Evolutionary conservation across 106 monocot species (phyloP).

Genomic region (Dendrobium nobile): DNA sequence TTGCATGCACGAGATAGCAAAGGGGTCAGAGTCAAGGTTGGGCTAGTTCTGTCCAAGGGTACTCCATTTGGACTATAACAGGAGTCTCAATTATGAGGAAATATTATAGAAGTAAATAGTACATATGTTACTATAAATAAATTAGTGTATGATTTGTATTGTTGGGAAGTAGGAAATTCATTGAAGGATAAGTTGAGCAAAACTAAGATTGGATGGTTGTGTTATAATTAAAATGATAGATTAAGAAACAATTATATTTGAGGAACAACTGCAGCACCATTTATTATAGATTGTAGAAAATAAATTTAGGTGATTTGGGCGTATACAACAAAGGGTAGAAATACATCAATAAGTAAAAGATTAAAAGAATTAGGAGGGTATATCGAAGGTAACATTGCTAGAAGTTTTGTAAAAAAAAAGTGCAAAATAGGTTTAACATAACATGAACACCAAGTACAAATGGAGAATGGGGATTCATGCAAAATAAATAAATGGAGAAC

Average conservation of each 20-base stretch:
- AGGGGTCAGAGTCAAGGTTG: too few species aligned
- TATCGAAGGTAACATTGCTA: not conserved
- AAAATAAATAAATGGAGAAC: not conserved
- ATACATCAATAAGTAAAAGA: not conserved
- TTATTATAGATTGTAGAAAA: not conserved
- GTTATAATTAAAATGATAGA: not conserved
- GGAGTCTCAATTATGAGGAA: not conserved
- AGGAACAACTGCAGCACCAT: not conserved
- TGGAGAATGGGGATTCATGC: too few species aligned
- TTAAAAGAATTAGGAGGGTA: not conserved
- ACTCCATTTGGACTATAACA: not conserved
- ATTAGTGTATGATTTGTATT: not conserved
- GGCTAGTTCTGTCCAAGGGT: too few species aligned
- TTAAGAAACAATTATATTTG: not conserved
- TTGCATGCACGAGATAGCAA: too few species aligned
- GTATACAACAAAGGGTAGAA: not conserved
- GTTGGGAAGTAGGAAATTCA: not conserved
- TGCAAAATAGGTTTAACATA: not conserved
- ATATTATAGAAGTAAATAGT: not conserved
- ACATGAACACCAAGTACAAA: not conserved
- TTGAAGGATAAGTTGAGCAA: not conserved
- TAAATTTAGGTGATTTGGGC: not conserved
- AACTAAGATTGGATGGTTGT: not conserved
- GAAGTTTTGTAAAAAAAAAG: not conserved
- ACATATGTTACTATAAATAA: not conserved